Evolutionary conservation across 164 flowering plant species (phyloP).

Genomic region (Vitis riparia): DNA sequence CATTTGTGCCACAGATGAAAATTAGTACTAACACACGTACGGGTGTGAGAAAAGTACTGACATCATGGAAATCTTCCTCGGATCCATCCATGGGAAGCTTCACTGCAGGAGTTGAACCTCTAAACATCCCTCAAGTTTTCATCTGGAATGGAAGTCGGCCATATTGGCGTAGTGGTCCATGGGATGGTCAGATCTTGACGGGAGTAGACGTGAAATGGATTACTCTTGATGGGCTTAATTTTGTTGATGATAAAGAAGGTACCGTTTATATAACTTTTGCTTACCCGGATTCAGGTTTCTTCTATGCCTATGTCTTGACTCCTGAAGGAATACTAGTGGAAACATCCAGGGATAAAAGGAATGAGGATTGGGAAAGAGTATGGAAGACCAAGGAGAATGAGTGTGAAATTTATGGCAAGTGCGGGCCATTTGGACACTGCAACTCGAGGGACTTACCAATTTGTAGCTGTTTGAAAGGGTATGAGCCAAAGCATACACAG

Average conservation of each 20-base stretch:
- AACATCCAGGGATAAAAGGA: not conserved
- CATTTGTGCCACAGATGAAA: no score
- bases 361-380: constrained; percentile 7
- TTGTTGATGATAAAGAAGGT: constrained; percentile 8
- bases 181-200: constrained; percentile 20
- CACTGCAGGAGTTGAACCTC: not conserved
- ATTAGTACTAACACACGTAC: no score
- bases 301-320: constrained; percentile 1
- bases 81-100: constrained; percentile 1
- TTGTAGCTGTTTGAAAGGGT: constrained; percentile 16
- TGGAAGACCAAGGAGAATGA: constrained; percentile 18
- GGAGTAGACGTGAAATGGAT: constrained; percentile 25
- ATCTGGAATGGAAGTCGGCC: not conserved
- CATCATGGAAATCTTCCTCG: not conserved
- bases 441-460: not conserved
- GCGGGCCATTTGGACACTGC: constrained; percentile 34
- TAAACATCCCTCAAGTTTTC: not conserved
- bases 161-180: constrained; percentile 35
- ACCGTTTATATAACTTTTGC: not conserved
- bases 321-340: constrained; percentile 10
- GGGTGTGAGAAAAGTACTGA: not conserved
- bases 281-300: not conserved
- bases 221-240: constrained; percentile 13
- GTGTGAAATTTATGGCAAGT: constrained; percentile 29
- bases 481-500: constrained; percentile 23